Percentiles rank a stretch among this genome's conserved stretches.
phyloP scores from a whole-genome alignment of 108 stramenopile species.

The Poteriospumella lacustris region DNA sequence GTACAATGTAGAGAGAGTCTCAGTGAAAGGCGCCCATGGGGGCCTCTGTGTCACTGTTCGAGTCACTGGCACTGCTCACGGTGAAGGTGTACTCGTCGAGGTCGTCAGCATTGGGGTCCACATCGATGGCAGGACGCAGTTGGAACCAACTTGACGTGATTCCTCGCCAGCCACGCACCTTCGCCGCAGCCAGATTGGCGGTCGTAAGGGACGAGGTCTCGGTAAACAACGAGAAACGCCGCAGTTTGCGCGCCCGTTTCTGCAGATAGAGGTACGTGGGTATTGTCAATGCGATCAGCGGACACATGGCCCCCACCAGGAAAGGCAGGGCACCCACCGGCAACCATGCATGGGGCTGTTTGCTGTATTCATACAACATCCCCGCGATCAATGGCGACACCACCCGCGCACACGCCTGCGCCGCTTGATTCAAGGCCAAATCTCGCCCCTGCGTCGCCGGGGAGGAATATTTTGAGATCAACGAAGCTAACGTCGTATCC shows the following conservation, averaged over 20 bases:
- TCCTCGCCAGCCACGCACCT: too few relatives aligned
- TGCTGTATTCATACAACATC: constrained; percentile 41
- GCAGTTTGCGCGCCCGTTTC: constrained; percentile 35
- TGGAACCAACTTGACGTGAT: too few relatives aligned
- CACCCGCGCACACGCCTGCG: constrained; percentile 45
- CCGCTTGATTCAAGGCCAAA: constrained; percentile 44
- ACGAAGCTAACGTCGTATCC: constrained; percentile 44
- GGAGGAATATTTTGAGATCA: constrained; percentile 44
- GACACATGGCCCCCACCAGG: constrained; percentile 27
- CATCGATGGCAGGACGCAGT: too few relatives aligned
- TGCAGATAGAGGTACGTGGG: constrained; percentile 40
- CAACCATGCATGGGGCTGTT: constrained; percentile 17
- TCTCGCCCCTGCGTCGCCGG: constrained; percentile 37
- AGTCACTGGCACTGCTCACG: too few relatives aligned
- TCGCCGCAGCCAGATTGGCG: too few relatives aligned
- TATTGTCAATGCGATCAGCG: constrained; percentile 32
- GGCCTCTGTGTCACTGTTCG: too few relatives aligned
- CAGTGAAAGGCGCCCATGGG: too few relatives aligned
- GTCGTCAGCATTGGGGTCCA: too few relatives aligned
- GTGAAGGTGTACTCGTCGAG: too few relatives aligned
- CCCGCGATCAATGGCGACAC: constrained; percentile 44
- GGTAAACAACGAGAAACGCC: too few relatives aligned
- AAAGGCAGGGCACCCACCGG: constrained; percentile 50
- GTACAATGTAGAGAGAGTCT: too few relatives aligned
- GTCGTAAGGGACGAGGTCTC: too few relatives aligned